These are phyloP conservation scores for Penicillium argentinense DNA, from an alignment of 495 filamentous ascomycete genomes.

Conservation along the genomic window DNA sequence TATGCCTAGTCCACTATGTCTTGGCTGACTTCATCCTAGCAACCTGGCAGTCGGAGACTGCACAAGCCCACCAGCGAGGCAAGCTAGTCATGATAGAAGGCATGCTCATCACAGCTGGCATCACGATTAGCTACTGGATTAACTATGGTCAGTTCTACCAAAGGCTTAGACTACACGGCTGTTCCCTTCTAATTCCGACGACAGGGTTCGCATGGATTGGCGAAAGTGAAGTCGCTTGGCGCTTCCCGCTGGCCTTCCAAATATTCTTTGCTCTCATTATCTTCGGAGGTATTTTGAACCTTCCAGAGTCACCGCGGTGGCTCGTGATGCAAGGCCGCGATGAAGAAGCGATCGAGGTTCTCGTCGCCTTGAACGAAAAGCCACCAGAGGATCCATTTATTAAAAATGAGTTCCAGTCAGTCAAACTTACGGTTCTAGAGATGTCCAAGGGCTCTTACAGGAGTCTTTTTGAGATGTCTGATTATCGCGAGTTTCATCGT, in stretches of 20 bases:
- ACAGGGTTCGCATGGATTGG: slow-evolving; percentile 39
- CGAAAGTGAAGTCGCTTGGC: slow-evolving; percentile 35
- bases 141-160: slow-evolving; percentile 42
- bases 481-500: slow-evolving; percentile 73
- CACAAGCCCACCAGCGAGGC: slow-evolving; percentile 26
- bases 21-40: slow-evolving; percentile 12
- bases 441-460: slow-evolving; percentile 60
- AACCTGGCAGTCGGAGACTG: slow-evolving; percentile 44
- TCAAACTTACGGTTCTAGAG: slow-evolving; percentile 75
- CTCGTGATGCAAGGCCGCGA: slow-evolving; percentile 40
- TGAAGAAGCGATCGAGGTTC: slow-evolving; percentile 38
- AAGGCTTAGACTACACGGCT: background rate
- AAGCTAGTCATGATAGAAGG: slow-evolving; percentile 36
- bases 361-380: slow-evolving; percentile 27
- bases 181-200: no score
- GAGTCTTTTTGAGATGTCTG: slow-evolving; percentile 69
- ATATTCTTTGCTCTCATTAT: slow-evolving; percentile 35
- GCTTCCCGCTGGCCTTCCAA: slow-evolving; percentile 40
- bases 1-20: no score
- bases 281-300: slow-evolving; percentile 28
- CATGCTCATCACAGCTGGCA: slow-evolving; percentile 36
- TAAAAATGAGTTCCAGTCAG: slow-evolving; percentile 62
- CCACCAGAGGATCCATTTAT: slow-evolving; percentile 42
- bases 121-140: slow-evolving; percentile 49
- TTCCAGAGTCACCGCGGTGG: slow-evolving; percentile 47